phyloP scores from a whole-genome alignment of 2,329 filamentous ascomycete species.

The Ceratocystis colombiana region DNA sequence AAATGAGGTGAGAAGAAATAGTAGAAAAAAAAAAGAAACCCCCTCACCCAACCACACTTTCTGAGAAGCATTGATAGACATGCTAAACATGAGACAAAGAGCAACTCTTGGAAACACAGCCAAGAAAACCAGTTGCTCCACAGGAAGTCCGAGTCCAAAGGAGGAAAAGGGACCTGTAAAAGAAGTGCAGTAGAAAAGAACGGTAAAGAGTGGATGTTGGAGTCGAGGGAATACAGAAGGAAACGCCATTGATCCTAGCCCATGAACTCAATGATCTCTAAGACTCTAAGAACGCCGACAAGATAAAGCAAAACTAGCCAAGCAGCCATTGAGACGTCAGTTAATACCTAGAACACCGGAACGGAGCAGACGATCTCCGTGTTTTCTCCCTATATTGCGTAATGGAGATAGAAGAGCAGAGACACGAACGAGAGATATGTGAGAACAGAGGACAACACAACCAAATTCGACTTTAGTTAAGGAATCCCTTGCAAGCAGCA shows the following conservation, averaged over 20 bases:
- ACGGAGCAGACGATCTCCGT: neutral
- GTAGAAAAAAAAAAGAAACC: neutral
- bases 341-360: neutral
- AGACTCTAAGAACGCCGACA: neutral
- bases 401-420: neutral
- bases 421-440: neutral
- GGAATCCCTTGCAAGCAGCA: slow-evolving; percentile 93
- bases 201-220: neutral
- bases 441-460: neutral
- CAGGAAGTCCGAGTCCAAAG: neutral
- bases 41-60: neutral
- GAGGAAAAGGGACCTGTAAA: neutral
- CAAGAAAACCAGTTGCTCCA: neutral
- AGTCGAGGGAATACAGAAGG: neutral
- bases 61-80: slow-evolving; percentile 7
- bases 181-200: neutral
- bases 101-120: neutral
- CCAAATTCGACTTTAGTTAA: slow-evolving; percentile 55
- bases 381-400: neutral
- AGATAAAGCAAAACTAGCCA: neutral
- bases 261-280: neutral
- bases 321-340: neutral
- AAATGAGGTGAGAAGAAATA: slow-evolving; percentile 1
- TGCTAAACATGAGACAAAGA: slow-evolving; percentile 10
- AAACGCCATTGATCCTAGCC: no score